Evolutionary conservation across 208 protist genomes (phyloP), one percentile per base, ranked within the genome.

Genomic region (Acanthamoeba royreba): DNA sequence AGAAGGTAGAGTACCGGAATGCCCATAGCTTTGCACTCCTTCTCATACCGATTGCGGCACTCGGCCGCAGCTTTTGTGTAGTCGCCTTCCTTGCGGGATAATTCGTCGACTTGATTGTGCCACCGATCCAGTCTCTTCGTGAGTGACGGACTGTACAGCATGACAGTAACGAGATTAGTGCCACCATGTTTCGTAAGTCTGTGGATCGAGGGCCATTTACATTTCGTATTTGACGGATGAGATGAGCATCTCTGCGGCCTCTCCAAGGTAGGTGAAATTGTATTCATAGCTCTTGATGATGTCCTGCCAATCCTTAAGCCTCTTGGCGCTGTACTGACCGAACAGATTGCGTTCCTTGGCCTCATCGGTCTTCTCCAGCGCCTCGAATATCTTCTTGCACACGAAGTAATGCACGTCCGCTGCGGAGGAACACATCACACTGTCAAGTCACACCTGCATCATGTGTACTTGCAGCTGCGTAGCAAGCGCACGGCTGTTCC

Each of bases 141-240:
- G 31, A 88, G 33, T 4, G 79, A 88, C n/a, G 79, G 79, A 7
- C 79, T 88, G 15, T 38, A 11, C 35, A 38, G 11, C 22, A 15
- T 11, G 28, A 13, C 31, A 38, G 66, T 11, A 13, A 40, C 35
- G n/a, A 28, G n/a, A 35, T 33, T 13, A 58, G 49, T 58, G 49
- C n/a, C n/a, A n/a, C n/a, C n/a, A n/a, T n/a, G n/a, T n/a, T n/a
- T n/a, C n/a, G n/a, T n/a, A n/a, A n/a, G n/a, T n/a, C n/a, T n/a
- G n/a, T n/a, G n/a, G n/a, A n/a, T n/a, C n/a, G n/a, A n/a, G n/a
- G n/a, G 49, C 4, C 35, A 38, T 47, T 19, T 61, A 88, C 79
- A 88, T 11, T 40, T 88, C 79, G 49, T 88, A 88, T 88, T 88
- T 88, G 79, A 88, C 79, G 46, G 43, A 43, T 4, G 79, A 88